Conservation (phyloP, 164 flowering plant species). For the Santalum album region DNA sequence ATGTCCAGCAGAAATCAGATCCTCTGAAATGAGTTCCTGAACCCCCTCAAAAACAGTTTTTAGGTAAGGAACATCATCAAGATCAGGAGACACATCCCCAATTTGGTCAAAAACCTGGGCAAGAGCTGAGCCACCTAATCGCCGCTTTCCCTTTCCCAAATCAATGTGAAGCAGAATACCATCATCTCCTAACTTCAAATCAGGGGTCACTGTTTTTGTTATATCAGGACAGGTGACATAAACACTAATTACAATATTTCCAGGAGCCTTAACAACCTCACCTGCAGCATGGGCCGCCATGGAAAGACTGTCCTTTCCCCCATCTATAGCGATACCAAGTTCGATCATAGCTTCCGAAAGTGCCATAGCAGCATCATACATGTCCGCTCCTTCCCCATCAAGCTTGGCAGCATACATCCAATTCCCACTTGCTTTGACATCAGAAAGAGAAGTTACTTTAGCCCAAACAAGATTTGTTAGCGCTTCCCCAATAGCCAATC, state of each 20-base stretch:
- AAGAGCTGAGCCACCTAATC: constrained; percentile 94
- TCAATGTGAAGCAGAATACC: constrained; percentile 83
- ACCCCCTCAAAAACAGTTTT: constrained; percentile 59
- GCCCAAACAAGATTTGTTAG: constrained; percentile 99
- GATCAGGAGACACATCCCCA: constrained; percentile 82
- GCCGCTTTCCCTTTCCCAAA: constrained; percentile 71
- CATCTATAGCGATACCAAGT: constrained; percentile 93
- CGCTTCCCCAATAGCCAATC: constrained; percentile 90
- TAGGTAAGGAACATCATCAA: constrained; percentile 77
- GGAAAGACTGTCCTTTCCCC: constrained; percentile 97
- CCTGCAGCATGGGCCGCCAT: constrained; percentile 81
- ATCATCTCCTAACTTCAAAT: constrained; percentile 71
- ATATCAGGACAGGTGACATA: constrained; percentile 92
- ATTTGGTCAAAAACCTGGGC: constrained; percentile 84
- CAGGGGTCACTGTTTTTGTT: constrained; percentile 89
- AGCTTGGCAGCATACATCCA: constrained; percentile 99
- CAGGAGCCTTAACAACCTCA: constrained; percentile 94
- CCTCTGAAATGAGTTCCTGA: constrained; percentile 57
- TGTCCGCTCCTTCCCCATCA: constrained; percentile 91
- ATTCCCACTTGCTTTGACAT: constrained; percentile 95
- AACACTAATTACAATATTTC: constrained; percentile 82
- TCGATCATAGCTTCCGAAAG: constrained; percentile 86
- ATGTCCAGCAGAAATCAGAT: constrained; percentile 82
- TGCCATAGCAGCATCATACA: constrained; percentile 92
- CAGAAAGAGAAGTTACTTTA: constrained; percentile 70